phyloP scores from a whole-genome alignment of 768 basidiomycete species.

The Calocybe indica region DNA sequence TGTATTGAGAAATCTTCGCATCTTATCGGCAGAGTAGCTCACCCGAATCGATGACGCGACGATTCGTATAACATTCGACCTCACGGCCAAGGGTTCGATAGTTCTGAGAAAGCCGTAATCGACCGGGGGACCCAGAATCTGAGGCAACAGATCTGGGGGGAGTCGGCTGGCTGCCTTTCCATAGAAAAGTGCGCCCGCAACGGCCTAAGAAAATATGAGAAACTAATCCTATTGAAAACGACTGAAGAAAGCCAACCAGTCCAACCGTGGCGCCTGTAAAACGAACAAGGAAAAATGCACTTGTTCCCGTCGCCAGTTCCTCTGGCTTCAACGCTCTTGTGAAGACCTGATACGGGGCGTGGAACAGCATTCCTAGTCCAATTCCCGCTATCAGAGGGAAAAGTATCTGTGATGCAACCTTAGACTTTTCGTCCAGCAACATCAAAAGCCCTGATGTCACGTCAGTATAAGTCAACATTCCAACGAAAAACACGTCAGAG shows the following conservation, averaged over 20 bases:
- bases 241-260: slow-evolving; percentile 42
- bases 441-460: slow-evolving; percentile 54
- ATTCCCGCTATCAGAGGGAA: slow-evolving; percentile 70
- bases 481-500: slow-evolving; percentile 8
- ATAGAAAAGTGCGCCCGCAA: slow-evolving; percentile 72
- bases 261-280: slow-evolving; percentile 85
- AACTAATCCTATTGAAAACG: slow-evolving; percentile 5
- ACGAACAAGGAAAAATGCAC: slow-evolving; percentile 82
- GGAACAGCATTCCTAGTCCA: slow-evolving; percentile 80
- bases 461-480: slow-evolving; percentile 13
- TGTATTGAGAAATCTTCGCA: background rate
- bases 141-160: slow-evolving; percentile 39
- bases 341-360: slow-evolving; percentile 81
- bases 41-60: slow-evolving; percentile 65
- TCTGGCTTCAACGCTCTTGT: slow-evolving; percentile 55
- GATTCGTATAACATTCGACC: slow-evolving; percentile 40
- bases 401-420: slow-evolving; percentile 35
- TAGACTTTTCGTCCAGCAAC: slow-evolving; percentile 50
- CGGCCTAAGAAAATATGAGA: slow-evolving; percentile 42
- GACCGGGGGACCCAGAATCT: slow-evolving; percentile 39
- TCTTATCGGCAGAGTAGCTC: slow-evolving; percentile 10
- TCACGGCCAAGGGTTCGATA: slow-evolving; percentile 40
- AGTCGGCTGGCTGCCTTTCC: slow-evolving; percentile 41
- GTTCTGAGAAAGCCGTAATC: slow-evolving; percentile 46
- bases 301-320: slow-evolving; percentile 73